Evolutionary conservation across 768 basidiomycete genomes (phyloP).

Genomic region (Boletus rubescentipes): DNA sequence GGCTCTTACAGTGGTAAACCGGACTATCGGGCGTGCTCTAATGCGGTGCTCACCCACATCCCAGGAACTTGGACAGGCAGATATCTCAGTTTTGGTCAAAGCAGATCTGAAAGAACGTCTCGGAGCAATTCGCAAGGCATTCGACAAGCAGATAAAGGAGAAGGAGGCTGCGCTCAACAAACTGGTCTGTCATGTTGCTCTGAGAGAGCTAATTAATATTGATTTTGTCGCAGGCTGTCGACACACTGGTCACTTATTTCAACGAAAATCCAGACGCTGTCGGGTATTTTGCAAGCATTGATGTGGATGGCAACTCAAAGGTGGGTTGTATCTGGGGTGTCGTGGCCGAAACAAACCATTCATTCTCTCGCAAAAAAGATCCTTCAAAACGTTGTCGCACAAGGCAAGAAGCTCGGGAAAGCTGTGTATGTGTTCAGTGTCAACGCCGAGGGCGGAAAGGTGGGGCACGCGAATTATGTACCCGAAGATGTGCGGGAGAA

Average conservation of each 20-base stretch:
- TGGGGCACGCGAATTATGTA: constrained; percentile 86
- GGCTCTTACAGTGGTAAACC: constrained; percentile 67
- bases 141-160: constrained; percentile 85
- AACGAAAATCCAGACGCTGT: constrained; percentile 67
- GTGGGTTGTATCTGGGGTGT: constrained; percentile 35
- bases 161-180: constrained; percentile 75
- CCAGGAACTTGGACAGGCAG: constrained; percentile 86
- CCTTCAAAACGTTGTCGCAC: constrained; percentile 68
- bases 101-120: constrained; percentile 76
- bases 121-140: constrained; percentile 68
- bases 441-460: constrained; percentile 66
- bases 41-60: neutral
- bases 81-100: constrained; percentile 86
- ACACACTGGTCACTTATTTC: constrained; percentile 71
- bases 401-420: constrained; percentile 81
- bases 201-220: neutral
- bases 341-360: neutral
- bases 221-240: constrained; percentile 54
- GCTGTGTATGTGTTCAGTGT: constrained; percentile 86
- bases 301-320: constrained; percentile 86
- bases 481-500: constrained; percentile 59
- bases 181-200: constrained; percentile 46
- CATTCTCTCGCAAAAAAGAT: constrained; percentile 42
- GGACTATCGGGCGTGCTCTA: neutral
- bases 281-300: constrained; percentile 69